These are phyloP conservation scores for Dactylellina parvicollis DNA, from an alignment of 2,329 filamentous ascomycete species.

Conservation along the genomic window DNA sequence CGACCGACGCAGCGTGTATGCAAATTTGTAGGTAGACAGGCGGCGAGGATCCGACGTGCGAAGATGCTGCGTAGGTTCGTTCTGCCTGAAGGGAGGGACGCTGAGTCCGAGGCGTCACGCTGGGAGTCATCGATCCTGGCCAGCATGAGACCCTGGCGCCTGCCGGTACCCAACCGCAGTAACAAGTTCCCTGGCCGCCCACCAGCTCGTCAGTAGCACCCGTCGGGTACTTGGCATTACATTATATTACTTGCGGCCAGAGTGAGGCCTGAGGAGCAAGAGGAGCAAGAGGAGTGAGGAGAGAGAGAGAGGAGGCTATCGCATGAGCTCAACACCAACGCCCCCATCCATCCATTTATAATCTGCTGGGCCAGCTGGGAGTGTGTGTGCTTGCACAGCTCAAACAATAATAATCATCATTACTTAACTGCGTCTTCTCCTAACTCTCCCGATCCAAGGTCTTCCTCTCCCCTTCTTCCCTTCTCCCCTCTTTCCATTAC, in stretches of 20 bases:
- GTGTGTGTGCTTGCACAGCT: too few species aligned
- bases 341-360: neutral
- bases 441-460: neutral
- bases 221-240: neutral
- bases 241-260: too few species aligned
- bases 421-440: constrained; percentile 1
- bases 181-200: neutral
- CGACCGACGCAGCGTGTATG: constrained; percentile 19
- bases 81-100: constrained; percentile 8
- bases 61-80: constrained; percentile 12
- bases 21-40: neutral
- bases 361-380: neutral
- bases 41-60: constrained; percentile 30
- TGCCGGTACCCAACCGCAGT: neutral
- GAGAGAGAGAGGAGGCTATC: neutral
- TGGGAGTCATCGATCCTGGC: constrained; percentile 45
- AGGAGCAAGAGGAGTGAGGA: too few species aligned
- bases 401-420: neutral
- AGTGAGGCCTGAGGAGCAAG: too few species aligned
- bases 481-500: neutral
- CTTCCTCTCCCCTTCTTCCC: neutral
- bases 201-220: neutral
- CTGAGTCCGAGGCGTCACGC: constrained; percentile 21
- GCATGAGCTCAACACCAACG: neutral
- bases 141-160: constrained; percentile 47